phyloP scores from a whole-genome alignment of 2,329 filamentous ascomycete species.

The Fusarium kyushuense region DNA sequence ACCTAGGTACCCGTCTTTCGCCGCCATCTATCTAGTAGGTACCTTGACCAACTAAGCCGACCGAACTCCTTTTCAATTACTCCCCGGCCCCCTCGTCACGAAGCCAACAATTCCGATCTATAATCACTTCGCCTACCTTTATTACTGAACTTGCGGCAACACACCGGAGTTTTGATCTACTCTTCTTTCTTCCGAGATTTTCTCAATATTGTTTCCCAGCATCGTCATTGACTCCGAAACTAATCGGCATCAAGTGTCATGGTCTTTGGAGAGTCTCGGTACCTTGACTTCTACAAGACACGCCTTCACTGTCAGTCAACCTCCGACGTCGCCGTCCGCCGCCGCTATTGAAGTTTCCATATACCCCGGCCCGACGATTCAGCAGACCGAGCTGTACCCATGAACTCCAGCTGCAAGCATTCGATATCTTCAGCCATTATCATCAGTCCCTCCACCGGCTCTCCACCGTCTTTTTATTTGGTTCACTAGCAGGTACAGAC shows the following conservation, averaged over 20 bases:
- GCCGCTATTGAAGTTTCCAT: slow-evolving; percentile 38
- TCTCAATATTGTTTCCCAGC: slow-evolving; percentile 10
- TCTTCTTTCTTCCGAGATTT: slow-evolving; percentile 1
- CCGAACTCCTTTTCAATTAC: slow-evolving; percentile 35
- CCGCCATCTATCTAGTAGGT: slow-evolving; percentile 35
- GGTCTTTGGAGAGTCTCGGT: slow-evolving; percentile 12
- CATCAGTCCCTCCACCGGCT: slow-evolving; percentile 42
- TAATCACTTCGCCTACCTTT: slow-evolving; percentile 4
- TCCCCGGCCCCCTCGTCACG: slow-evolving; percentile 22
- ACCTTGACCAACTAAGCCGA: slow-evolving; percentile 15
- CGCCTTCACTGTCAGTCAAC: slow-evolving; percentile 24
- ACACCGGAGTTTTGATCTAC: slow-evolving; percentile 14
- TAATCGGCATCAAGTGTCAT: slow-evolving; percentile 25
- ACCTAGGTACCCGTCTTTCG: slow-evolving; percentile 39
- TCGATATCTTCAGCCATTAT: slow-evolving; percentile 41
- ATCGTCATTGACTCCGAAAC: slow-evolving; percentile 29
- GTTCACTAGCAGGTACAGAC: slow-evolving; percentile 42
- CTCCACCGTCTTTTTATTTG: slow-evolving; percentile 45
- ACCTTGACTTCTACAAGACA: slow-evolving; percentile 23
- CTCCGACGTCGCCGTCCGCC: slow-evolving; percentile 28
- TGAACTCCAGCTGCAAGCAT: slow-evolving; percentile 26
- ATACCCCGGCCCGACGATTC: slow-evolving; percentile 35
- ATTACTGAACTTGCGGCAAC: slow-evolving; percentile 13
- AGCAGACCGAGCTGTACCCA: slow-evolving; percentile 28
- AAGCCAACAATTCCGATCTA: slow-evolving; percentile 1